Conservation (phyloP, 768 basidiomycete species). For the Russula compacta region DNA sequence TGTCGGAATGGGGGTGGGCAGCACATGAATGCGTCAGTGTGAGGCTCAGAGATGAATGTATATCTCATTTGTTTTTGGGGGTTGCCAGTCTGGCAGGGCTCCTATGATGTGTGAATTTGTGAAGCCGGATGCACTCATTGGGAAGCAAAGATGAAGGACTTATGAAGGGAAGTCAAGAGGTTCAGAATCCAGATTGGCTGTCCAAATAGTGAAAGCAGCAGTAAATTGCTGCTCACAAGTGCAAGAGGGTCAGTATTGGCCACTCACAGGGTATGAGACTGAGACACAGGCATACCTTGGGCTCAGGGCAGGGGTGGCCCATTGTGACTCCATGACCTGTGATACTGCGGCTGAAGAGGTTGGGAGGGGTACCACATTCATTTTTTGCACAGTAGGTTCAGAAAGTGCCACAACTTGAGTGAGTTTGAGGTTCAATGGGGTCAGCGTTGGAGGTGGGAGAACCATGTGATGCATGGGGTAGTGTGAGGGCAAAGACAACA, state of each 20-base stretch:
- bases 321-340: background rate
- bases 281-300: background rate
- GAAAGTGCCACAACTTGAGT: background rate
- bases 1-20: slow-evolving; percentile 28
- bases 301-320: background rate
- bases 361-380: background rate
- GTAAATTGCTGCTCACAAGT: background rate
- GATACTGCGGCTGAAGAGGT: background rate
- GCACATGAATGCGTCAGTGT: slow-evolving; percentile 38
- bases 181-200: slow-evolving; percentile 38
- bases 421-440: background rate
- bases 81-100: slow-evolving; percentile 47
- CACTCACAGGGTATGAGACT: no score
- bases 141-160: slow-evolving; percentile 18
- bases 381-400: background rate
- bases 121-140: background rate
- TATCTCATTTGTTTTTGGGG: slow-evolving; percentile 72
- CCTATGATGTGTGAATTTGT: slow-evolving; percentile 26
- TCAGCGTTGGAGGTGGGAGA: background rate
- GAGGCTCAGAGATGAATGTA: slow-evolving; percentile 70
- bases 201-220: slow-evolving; percentile 10
- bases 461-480: no score
- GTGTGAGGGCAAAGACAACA: no score
- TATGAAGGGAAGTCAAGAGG: slow-evolving; percentile 66
- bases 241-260: background rate